Conservation (phyloP, 441 rosid species). For the Arabidopsis hybrid region DNA sequence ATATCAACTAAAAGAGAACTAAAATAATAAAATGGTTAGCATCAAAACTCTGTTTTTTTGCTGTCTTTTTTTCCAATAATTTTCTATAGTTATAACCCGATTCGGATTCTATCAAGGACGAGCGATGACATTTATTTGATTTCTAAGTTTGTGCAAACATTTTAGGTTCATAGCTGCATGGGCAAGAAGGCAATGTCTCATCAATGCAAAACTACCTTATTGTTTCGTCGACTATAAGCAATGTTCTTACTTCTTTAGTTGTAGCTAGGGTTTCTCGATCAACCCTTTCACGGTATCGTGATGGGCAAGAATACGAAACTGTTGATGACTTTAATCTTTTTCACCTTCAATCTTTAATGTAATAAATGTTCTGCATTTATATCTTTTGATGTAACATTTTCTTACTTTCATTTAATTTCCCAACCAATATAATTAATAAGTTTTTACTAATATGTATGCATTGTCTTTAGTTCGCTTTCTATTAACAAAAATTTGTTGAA, state of each 20-base stretch:
- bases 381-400: slow-evolving; percentile 39
- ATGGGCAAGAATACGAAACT: slow-evolving; percentile 41
- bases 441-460: too few relatives aligned
- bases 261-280: slow-evolving; percentile 40
- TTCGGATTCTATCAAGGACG: slow-evolving; percentile 6
- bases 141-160: slow-evolving; percentile 42
- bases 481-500: background rate
- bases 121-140: slow-evolving; percentile 34
- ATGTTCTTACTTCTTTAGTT: slow-evolving; percentile 8
- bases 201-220: slow-evolving; percentile 37
- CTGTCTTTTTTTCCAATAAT: background rate
- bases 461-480: too few relatives aligned
- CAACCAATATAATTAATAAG: slow-evolving; percentile 23
- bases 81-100: background rate
- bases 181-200: slow-evolving; percentile 31
- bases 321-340: slow-evolving; percentile 23
- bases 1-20: slow-evolving; percentile 39
- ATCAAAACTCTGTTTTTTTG: slow-evolving; percentile 3
- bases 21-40: slow-evolving; percentile 28
- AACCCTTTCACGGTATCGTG: slow-evolving; percentile 37
- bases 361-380: slow-evolving; percentile 36
- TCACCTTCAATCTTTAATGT: slow-evolving; percentile 32
- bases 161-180: slow-evolving; percentile 39
- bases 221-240: slow-evolving; percentile 32
- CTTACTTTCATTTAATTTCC: slow-evolving; percentile 38